Percentiles rank a stretch among this genome's conserved stretches.
Conservation (phyloP, 2,329 filamentous ascomycete species). For the Sporothrix sp. region DNA sequence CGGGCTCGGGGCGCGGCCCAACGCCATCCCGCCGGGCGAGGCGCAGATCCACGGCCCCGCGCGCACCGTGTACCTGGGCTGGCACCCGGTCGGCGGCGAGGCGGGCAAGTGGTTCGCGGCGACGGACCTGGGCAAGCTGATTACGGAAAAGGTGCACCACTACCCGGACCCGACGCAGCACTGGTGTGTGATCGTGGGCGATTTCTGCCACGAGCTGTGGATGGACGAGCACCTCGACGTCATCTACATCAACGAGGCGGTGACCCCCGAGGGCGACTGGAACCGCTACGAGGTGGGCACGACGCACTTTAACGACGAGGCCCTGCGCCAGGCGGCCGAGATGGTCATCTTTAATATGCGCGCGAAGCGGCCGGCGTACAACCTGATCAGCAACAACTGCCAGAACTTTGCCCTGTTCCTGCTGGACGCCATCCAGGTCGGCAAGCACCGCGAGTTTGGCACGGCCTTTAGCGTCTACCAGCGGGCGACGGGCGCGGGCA, state of each 20-base stretch:
- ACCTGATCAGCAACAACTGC: slow-evolving; percentile 51
- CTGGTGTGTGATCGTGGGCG: slow-evolving; percentile 49
- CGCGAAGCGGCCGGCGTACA: slow-evolving; percentile 39
- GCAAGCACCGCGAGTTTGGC: slow-evolving; percentile 40
- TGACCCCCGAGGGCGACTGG: slow-evolving; percentile 40
- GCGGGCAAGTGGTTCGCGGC: slow-evolving; percentile 50
- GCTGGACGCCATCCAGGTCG: slow-evolving; percentile 44
- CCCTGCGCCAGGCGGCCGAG: slow-evolving; percentile 39
- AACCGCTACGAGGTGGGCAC: slow-evolving; percentile 41
- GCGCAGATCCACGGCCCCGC: slow-evolving; percentile 28
- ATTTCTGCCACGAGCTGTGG: slow-evolving; percentile 48
- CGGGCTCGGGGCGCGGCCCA: slow-evolving; percentile 35
- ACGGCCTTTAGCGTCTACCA: slow-evolving; percentile 46
- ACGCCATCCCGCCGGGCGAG: slow-evolving; percentile 32
- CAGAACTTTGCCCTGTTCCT: slow-evolving; percentile 46
- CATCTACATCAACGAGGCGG: slow-evolving; percentile 45
- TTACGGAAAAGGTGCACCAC: slow-evolving; percentile 43
- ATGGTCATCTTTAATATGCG: slow-evolving; percentile 44
- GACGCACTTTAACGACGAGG: slow-evolving; percentile 46
- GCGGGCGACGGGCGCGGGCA: slow-evolving; percentile 37
- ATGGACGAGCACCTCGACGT: slow-evolving; percentile 50
- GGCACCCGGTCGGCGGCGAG: slow-evolving; percentile 48
- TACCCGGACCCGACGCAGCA: slow-evolving; percentile 52
- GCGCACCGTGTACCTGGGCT: slow-evolving; percentile 43
- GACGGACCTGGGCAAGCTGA: slow-evolving; percentile 45